phyloP scores from a whole-genome alignment of 441 rosid species.

The Eruca vesicaria region DNA sequence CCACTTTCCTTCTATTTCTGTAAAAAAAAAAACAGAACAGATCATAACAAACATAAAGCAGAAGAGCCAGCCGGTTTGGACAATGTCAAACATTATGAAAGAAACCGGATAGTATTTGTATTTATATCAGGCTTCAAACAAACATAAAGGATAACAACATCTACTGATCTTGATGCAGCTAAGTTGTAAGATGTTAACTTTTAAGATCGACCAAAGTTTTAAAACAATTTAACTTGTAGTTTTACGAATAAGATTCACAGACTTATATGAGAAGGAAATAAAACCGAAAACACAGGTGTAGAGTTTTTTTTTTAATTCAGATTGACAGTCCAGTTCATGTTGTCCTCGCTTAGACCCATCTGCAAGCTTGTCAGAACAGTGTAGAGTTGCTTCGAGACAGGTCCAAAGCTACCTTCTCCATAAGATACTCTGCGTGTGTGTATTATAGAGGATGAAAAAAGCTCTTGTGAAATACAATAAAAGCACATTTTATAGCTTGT shows the following conservation, averaged over 20 bases:
- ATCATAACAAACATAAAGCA: too few species aligned
- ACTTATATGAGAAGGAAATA: not conserved
- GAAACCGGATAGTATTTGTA: not conserved
- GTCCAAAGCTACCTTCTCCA: slow-evolving; percentile 71
- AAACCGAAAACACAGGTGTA: not conserved
- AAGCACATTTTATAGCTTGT: not conserved
- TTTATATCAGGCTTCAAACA: not conserved
- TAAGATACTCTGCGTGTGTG: slow-evolving; percentile 39
- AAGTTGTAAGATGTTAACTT: slow-evolving; percentile 4
- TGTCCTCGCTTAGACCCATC: slow-evolving; percentile 86
- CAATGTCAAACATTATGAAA: not conserved
- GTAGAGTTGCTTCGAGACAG: slow-evolving; percentile 60
- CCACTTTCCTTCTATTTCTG: not conserved
- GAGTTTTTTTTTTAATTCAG: slow-evolving; percentile 38
- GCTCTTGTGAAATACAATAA: not conserved
- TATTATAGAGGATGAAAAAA: not conserved
- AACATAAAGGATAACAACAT: slow-evolving; percentile 1
- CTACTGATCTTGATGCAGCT: slow-evolving; percentile 2
- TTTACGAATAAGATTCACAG: not conserved
- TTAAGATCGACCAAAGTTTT: not conserved
- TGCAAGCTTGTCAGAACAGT: slow-evolving; percentile 77
- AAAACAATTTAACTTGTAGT: slow-evolving; percentile 8
- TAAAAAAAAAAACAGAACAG: not conserved
- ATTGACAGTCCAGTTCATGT: slow-evolving; percentile 86
- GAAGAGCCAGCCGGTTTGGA: not conserved